Evolutionary conservation across 345 rosid species (phyloP).

Genomic region (Leavenworthia alabamica): DNA sequence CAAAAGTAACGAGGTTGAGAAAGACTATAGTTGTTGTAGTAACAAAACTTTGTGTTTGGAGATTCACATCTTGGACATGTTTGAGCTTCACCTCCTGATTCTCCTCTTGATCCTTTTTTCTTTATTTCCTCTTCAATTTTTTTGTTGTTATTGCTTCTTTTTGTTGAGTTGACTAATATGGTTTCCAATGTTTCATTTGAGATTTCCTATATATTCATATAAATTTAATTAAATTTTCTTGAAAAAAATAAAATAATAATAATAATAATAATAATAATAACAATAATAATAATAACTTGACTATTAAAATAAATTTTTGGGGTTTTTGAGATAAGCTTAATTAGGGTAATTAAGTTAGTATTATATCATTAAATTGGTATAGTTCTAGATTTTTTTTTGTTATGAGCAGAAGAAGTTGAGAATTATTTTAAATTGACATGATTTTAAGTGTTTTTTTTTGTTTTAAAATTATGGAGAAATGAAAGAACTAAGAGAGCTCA

Average conservation of each 20-base stretch:
- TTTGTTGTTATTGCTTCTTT: slow-evolving; percentile 14
- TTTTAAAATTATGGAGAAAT: background rate
- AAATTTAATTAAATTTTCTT: background rate
- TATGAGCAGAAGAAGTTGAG: too few species aligned
- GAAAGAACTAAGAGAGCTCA: background rate
- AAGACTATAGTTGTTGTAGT: slow-evolving; percentile 86
- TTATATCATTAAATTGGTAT: too few species aligned
- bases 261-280: too few species aligned
- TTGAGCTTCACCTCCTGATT: slow-evolving; percentile 41
- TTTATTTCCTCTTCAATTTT: slow-evolving; percentile 42
- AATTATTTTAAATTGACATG: background rate
- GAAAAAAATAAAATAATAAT: too few species aligned
- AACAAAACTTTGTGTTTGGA: slow-evolving; percentile 79
- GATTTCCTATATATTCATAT: slow-evolving; percentile 43
- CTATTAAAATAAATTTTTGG: too few species aligned
- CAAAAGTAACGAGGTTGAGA: slow-evolving; percentile 82
- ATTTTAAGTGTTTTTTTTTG: background rate
- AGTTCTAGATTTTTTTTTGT: background rate
- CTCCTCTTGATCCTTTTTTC: slow-evolving; percentile 53
- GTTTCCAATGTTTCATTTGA: slow-evolving; percentile 50
- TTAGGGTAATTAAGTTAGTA: background rate
- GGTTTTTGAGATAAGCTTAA: too few species aligned
- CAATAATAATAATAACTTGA: too few species aligned
- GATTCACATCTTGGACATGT: slow-evolving; percentile 77
- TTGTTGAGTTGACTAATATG: slow-evolving; percentile 56